Conservation (phyloP, 495 filamentous ascomycete species). For the Saxophila tyrrhenica region DNA sequence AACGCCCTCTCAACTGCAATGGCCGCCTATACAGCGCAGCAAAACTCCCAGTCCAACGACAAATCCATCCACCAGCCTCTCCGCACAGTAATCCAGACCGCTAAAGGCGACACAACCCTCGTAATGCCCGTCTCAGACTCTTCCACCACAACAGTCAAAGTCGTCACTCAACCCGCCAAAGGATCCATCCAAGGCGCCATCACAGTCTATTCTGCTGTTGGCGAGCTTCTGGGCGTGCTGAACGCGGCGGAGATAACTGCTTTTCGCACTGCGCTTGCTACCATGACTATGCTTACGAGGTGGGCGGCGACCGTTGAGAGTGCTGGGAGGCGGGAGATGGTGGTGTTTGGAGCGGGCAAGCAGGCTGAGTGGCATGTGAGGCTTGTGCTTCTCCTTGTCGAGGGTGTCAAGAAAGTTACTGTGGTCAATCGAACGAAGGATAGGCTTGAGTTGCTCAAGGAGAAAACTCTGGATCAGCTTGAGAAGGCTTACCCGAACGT, state of each 20-base stretch:
- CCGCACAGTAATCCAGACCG: neutral
- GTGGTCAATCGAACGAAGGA: slow-evolving; percentile 64
- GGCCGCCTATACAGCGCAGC: neutral
- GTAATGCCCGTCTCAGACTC: neutral
- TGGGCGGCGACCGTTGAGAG: slow-evolving; percentile 36
- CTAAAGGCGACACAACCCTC: neutral
- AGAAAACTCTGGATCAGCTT: slow-evolving; percentile 39
- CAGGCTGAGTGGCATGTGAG: slow-evolving; percentile 93
- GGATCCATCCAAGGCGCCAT: neutral
- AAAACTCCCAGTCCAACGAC: neutral
- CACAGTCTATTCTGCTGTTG: neutral
- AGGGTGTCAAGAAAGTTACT: slow-evolving; percentile 62
- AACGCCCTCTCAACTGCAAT: neutral
- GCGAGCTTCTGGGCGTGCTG: slow-evolving; percentile 46
- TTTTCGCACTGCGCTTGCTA: slow-evolving; percentile 82
- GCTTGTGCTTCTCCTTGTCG: slow-evolving; percentile 60
- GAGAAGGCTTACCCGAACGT: slow-evolving; percentile 45
- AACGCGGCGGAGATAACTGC: slow-evolving; percentile 80
- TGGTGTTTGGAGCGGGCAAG: slow-evolving; percentile 76
- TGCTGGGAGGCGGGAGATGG: slow-evolving; percentile 57
- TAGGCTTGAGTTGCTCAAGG: slow-evolving; percentile 45
- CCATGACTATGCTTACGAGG: slow-evolving; percentile 59
- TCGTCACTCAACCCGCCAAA: neutral
- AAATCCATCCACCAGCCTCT: neutral
- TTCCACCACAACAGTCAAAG: neutral